Evolutionary conservation across 306 rosid species (phyloP), one percentile per base, ranked within the genome.

Genomic region (Oxytropis ochrocephala): DNA sequence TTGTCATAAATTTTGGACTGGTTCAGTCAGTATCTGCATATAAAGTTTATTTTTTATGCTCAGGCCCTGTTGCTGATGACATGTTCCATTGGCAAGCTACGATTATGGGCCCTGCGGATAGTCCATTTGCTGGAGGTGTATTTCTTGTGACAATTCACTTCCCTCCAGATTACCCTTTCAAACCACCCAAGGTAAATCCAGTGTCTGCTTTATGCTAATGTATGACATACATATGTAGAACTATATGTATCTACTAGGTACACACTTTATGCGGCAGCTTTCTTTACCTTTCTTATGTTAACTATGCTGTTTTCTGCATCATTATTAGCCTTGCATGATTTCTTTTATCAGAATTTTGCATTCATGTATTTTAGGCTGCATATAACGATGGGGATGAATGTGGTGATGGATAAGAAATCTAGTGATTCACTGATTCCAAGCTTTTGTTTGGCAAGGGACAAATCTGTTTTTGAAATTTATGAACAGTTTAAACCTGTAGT

Each of bases 81-180:
- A 67, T 67, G 74, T 67, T 75, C 47, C 79, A 75, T 14, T 75
- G 79, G 79, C 79, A 75, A 75, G 79, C 69, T 27, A 75, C 79
- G n/a, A 75, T 75, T 14, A 75, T 75, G 79, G 79, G 79, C 44
- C 79, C 74, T 21, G 29, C 54, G 0, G 79, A 75, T 75, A 75
- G 79, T 69, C 74, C 79, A 57, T 75, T 67, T 75, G 77, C 81
- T 4, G 85, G 83, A 17, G 88, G 85, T 18, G 83, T 84, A 48
- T 80, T 84, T 61, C 66, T 70, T 36, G 83, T 84, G 63, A 35
- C 46, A 29, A 84, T 84, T 60, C 81, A 78, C 52, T 82, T 82
- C 72, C 82, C 86, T 44, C 86, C 86, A 18, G 88, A 84, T 57
- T 84, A 84, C 67, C 88, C 88, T 42, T 84, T 84, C 70, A 84